Percentiles rank a stretch among this genome's conserved stretches.
These are phyloP conservation scores for Candida dajiaensis DNA, from an alignment of 805 yeast species.

Conservation along the genomic window DNA sequence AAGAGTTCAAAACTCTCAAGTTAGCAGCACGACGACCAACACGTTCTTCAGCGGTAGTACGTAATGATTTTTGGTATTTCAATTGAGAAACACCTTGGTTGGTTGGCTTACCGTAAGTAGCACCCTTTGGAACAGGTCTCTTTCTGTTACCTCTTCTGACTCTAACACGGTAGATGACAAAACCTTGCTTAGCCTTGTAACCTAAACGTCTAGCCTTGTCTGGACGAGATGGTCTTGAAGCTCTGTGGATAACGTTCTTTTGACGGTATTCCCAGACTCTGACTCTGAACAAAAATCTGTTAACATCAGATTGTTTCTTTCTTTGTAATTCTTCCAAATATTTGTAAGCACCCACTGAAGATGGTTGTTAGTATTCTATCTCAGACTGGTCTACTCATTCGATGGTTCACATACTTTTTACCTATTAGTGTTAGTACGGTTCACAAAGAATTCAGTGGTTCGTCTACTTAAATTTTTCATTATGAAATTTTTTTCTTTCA, in stretches of 20 bases:
- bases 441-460: not conserved
- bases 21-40: conserved; percentile 98
- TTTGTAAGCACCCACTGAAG: conserved; percentile 97
- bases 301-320: conserved; percentile 99
- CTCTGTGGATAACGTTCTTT: conserved; percentile 97
- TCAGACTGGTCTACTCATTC: not conserved
- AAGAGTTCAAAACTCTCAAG: conserved; percentile 98
- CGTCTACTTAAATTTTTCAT: not conserved
- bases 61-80: conserved; percentile 97
- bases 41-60: conserved; percentile 99
- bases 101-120: conserved; percentile 99
- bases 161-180: conserved; percentile 96
- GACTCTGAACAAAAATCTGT: conserved; percentile 98
- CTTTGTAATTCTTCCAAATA: conserved; percentile 98
- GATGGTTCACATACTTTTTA: conserved; percentile 9
- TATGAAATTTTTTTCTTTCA: not conserved
- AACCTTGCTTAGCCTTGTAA: conserved; percentile 99
- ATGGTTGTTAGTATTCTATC: conserved; percentile 4
- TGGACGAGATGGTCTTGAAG: conserved; percentile 97
- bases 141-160: conserved; percentile 99
- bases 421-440: conserved; percentile 6
- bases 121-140: conserved; percentile 99
- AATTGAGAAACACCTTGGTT: conserved; percentile 99
- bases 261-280: conserved; percentile 99
- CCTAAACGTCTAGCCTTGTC: conserved; percentile 99